Conservation (phyloP, 2,329 filamentous ascomycete genomes). For the Penicillium decumbens region DNA sequence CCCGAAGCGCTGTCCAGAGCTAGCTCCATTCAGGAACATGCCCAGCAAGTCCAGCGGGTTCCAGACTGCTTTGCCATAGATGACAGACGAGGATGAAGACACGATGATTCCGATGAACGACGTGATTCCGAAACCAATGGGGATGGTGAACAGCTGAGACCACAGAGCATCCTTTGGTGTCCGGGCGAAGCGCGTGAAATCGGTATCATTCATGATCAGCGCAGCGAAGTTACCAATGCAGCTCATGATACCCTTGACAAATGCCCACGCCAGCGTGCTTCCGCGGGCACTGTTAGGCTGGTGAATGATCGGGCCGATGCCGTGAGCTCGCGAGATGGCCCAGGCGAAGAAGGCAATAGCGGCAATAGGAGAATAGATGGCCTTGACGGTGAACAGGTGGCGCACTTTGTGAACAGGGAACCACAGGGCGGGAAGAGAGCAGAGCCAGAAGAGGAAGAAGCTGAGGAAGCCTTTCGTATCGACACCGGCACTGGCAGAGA, state of each 20-base stretch:
- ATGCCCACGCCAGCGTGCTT: slow-evolving; percentile 69
- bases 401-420: slow-evolving; percentile 84
- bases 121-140: slow-evolving; percentile 67
- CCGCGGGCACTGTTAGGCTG: slow-evolving; percentile 62
- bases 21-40: slow-evolving; percentile 64
- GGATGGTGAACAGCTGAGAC: slow-evolving; percentile 74
- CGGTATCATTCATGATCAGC: slow-evolving; percentile 72
- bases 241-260: slow-evolving; percentile 81
- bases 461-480: slow-evolving; percentile 70
- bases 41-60: slow-evolving; percentile 65
- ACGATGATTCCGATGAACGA: slow-evolving; percentile 82
- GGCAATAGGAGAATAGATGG: slow-evolving; percentile 76
- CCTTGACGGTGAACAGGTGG: slow-evolving; percentile 87
- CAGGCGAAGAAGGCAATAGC: slow-evolving; percentile 83
- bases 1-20: slow-evolving; percentile 64
- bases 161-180: slow-evolving; percentile 73
- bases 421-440: slow-evolving; percentile 78
- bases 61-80: slow-evolving; percentile 64
- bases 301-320: slow-evolving; percentile 74
- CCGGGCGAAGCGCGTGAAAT: slow-evolving; percentile 77
- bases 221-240: slow-evolving; percentile 89
- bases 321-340: slow-evolving; percentile 75
- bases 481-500: slow-evolving; percentile 62
- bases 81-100: slow-evolving; percentile 61
- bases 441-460: slow-evolving; percentile 83